These are phyloP conservation scores for Trichoderma asperelloides DNA, from an alignment of 495 filamentous ascomycete species.

Conservation along the genomic window DNA sequence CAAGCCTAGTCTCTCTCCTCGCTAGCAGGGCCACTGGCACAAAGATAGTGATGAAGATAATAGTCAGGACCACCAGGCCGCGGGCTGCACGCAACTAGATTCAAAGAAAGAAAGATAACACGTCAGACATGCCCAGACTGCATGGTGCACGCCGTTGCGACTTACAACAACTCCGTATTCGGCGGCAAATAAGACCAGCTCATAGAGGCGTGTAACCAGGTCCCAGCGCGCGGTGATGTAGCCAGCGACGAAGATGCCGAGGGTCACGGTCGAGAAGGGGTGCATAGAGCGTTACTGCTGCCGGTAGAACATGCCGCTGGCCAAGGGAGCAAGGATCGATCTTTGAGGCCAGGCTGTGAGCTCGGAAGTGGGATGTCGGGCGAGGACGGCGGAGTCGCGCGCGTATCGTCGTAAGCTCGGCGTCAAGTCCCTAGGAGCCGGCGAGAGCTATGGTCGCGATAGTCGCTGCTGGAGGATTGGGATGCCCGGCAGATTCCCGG, in stretches of 20 bases:
- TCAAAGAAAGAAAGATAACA: not conserved
- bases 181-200: conserved; percentile 94
- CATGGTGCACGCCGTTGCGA: conserved; percentile 11
- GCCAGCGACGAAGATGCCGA: conserved; percentile 97
- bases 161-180: conserved; percentile 95
- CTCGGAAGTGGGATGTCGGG: not conserved
- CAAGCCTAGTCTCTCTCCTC: conserved; percentile 34
- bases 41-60: conserved; percentile 35
- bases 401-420: not conserved
- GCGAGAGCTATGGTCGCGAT: not conserved
- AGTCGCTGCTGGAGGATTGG: not conserved
- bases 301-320: conserved; percentile 19
- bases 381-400: not conserved
- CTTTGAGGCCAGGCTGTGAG: not conserved
- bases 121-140: not conserved
- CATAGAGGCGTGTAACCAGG: conserved; percentile 89
- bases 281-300: conserved; percentile 61
- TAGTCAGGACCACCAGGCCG: conserved; percentile 31
- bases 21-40: conserved; percentile 40
- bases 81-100: conserved; percentile 34
- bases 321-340: not conserved
- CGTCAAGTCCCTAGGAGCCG: not conserved
- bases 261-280: conserved; percentile 86
- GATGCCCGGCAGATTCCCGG: not conserved
- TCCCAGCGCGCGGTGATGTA: conserved; percentile 99